These are phyloP conservation scores for Antitrichia curtipendula DNA, from an alignment of 225 moss, liverwort and hornwort species.

Conservation along the genomic window DNA sequence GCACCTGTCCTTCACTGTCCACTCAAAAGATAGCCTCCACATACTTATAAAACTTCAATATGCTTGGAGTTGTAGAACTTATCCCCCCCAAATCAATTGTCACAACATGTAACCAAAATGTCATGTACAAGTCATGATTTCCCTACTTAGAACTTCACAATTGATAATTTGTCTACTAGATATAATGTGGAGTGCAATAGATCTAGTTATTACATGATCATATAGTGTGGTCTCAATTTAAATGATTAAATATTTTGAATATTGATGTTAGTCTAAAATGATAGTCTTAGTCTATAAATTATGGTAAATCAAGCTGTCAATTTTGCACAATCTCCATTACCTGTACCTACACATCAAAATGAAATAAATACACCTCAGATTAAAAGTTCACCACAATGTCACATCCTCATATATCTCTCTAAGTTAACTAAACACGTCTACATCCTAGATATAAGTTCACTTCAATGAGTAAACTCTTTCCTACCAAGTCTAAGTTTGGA, in stretches of 20 bases:
- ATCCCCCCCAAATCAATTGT: no score
- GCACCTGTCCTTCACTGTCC: no score
- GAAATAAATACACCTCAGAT: no score
- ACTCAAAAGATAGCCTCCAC: no score
- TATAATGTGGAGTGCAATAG: background rate
- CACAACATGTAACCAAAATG: no score
- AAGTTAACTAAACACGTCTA: background rate
- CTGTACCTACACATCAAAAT: background rate
- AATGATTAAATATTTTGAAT: background rate
- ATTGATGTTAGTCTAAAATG: no score
- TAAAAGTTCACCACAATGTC: background rate
- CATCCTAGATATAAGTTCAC: background rate
- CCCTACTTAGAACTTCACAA: no score
- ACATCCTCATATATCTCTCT: background rate
- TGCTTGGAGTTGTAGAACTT: no score
- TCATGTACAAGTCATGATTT: background rate
- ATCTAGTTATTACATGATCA: background rate
- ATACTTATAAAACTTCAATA: no score
- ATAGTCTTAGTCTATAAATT: no score
- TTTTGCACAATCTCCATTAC: background rate
- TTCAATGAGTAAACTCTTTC: background rate
- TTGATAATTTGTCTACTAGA: background rate
- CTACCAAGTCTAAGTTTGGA: background rate
- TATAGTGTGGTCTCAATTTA: background rate
- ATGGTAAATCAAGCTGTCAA: no score